Conservation (phyloP, 306 rosid genomes). For the Datisca glomerata region DNA sequence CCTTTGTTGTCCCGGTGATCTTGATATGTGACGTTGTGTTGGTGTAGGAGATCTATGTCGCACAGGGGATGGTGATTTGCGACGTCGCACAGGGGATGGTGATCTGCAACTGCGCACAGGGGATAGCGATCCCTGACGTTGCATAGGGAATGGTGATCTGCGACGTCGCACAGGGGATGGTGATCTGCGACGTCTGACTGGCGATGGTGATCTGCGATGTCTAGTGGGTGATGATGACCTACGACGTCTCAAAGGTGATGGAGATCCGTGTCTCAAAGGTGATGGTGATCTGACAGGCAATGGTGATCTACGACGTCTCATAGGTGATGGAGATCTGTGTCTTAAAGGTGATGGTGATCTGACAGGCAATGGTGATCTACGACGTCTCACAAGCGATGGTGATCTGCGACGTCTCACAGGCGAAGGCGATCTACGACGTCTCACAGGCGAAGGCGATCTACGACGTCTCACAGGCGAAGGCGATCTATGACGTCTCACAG, state of each 20-base stretch:
- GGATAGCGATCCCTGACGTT: slow-evolving; percentile 30
- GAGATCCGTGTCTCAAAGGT: slow-evolving; percentile 18
- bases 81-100: slow-evolving; percentile 28
- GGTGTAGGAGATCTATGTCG: slow-evolving; percentile 24
- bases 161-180: slow-evolving; percentile 25
- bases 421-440: slow-evolving; percentile 26
- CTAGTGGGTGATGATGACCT: slow-evolving; percentile 41
- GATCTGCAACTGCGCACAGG: slow-evolving; percentile 25
- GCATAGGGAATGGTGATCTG: slow-evolving; percentile 19
- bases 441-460: slow-evolving; percentile 31
- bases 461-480: no score
- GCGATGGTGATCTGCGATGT: slow-evolving; percentile 47
- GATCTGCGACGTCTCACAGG: slow-evolving; percentile 28
- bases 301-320: slow-evolving; percentile 12
- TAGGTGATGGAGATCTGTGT: slow-evolving; percentile 31
- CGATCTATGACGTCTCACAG: no score
- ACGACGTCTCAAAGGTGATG: slow-evolving; percentile 28
- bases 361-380: slow-evolving; percentile 32
- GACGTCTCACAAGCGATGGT: slow-evolving; percentile 30
- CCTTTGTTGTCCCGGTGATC: slow-evolving; percentile 7
- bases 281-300: slow-evolving; percentile 3
- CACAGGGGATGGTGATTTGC: slow-evolving; percentile 29
- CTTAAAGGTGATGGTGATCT: slow-evolving; percentile 32
- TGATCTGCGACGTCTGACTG: slow-evolving; percentile 18
- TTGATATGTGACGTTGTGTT: slow-evolving; percentile 18